phyloP scores from a whole-genome alignment of 805 yeast species.

The Kazachstania viticola region DNA sequence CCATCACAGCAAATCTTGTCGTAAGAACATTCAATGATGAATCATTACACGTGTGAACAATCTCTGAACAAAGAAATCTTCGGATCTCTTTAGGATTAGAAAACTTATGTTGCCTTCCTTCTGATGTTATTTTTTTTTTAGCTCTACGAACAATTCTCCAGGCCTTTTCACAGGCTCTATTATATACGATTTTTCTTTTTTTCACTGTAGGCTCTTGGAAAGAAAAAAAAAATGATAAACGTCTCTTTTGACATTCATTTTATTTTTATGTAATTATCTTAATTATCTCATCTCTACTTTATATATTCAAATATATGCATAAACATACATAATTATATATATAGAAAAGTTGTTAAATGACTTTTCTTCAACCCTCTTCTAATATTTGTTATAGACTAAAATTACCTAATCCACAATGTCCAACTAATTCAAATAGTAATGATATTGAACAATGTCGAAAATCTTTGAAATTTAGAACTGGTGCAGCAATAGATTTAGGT shows the following conservation, averaged over 20 bases:
- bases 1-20: too few relatives aligned
- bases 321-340: too few relatives aligned
- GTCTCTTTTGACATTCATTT: not conserved
- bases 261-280: too few relatives aligned
- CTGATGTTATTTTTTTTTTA: conserved; percentile 15
- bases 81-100: conserved; percentile 24
- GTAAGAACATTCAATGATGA: too few relatives aligned
- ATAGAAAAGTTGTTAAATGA: conserved; percentile 29
- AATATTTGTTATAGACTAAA: conserved; percentile 46
- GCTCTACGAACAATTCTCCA: too few relatives aligned
- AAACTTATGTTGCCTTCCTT: conserved; percentile 33
- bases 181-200: too few relatives aligned
- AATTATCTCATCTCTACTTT: too few relatives aligned
- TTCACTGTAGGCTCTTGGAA: not conserved
- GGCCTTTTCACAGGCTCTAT: too few relatives aligned
- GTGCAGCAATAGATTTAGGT: conserved; percentile 47
- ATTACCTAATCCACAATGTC: conserved; percentile 35
- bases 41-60: conserved; percentile 32
- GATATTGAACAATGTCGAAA: conserved; percentile 21
- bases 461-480: conserved; percentile 52
- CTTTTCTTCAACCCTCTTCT: conserved; percentile 52
- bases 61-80: conserved; percentile 26
- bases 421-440: conserved; percentile 1
- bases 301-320: too few relatives aligned
- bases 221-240: not conserved